phyloP scores from a whole-genome alignment of 257 asterid genomes.

The Forsythia suspensa region DNA sequence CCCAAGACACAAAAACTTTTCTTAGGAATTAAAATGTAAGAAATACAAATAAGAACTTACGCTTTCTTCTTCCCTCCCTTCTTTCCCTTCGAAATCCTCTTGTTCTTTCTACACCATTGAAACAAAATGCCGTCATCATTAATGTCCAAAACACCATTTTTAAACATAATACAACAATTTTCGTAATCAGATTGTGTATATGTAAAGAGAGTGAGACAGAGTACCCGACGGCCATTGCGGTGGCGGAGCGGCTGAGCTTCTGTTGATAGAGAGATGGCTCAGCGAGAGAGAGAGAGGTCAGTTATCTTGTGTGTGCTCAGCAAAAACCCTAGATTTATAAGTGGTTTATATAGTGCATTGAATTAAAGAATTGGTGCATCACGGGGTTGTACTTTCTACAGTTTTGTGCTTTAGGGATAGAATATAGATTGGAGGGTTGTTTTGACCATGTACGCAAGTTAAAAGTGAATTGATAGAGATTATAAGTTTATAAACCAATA shows the following conservation, averaged over 20 bases:
- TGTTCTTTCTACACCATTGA: constrained; percentile 31
- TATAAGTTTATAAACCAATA: no score
- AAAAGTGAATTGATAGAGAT: no score
- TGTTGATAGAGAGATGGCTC: neutral
- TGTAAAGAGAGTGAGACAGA: neutral
- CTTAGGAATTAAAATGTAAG: neutral
- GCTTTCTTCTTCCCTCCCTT: constrained; percentile 50
- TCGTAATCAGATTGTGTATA: neutral
- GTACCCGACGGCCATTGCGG: constrained; percentile 54
- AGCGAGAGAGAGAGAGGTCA: constrained; percentile 15
- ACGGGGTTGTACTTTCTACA: no score
- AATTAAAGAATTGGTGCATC: no score
- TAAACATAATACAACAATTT: neutral
- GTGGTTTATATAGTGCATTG: neutral
- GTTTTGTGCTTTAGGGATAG: no score
- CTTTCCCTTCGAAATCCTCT: constrained; percentile 42
- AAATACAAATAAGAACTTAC: neutral
- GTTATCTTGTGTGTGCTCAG: constrained; percentile 16
- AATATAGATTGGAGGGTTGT: no score
- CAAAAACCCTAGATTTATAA: constrained; percentile 31
- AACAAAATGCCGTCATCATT: neutral
- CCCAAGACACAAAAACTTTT: neutral
- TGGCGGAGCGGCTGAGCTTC: constrained; percentile 16
- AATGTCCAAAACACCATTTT: neutral
- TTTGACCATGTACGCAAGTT: no score